Evolutionary conservation across 163 green algal species (phyloP), one percentile per base, ranked within the genome.

Genomic region (Chloromonas sp.): DNA sequence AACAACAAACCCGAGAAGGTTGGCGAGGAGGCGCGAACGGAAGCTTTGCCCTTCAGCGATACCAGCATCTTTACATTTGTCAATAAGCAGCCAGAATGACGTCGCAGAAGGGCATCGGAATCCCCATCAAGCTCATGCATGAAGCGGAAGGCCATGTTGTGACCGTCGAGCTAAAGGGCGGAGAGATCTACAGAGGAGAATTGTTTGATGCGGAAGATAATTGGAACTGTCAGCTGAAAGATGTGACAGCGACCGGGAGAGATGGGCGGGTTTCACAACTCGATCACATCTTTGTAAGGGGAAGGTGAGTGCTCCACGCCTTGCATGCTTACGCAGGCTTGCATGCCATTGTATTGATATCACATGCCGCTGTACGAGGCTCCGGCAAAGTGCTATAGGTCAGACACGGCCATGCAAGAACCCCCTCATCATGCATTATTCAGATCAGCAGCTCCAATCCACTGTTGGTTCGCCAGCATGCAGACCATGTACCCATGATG

Each of bases 191-290:
- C 84, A 90, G 97, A 1, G 97, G 97, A 0, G 95, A 97, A 87
- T 92, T 99, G 13, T 88, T 94, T 61, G 94, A 98, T n/a, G 93
- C 94, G 1, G 97, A 99, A 91, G 97, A 99, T 90, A 99, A 99
- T 92, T 99, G 96, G 97, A 99, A 99, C 86, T 94, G 93, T 81
- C 97, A 99, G 87, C 85, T 99, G 8, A 96, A 96, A 83, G 95
- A 98, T 70, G 95, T 99, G 1, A 97, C 94, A 36, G 94, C 94
- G 60, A 99, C 97, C 2, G 95, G 87, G 0, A 85, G 86, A 60
- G 95, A 98, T 86, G 95, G 95, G 0, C 83, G 89, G 0, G 90
- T 95, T 0, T 92, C 89, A 0, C 94, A 98, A 88, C 88, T 99
- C 85, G 93, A 98, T 84, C 94, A 99, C 85, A 94, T 98, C 15